phyloP scores from a whole-genome alignment of 805 yeast species.

The Lipomyces yamanashiensis region DNA sequence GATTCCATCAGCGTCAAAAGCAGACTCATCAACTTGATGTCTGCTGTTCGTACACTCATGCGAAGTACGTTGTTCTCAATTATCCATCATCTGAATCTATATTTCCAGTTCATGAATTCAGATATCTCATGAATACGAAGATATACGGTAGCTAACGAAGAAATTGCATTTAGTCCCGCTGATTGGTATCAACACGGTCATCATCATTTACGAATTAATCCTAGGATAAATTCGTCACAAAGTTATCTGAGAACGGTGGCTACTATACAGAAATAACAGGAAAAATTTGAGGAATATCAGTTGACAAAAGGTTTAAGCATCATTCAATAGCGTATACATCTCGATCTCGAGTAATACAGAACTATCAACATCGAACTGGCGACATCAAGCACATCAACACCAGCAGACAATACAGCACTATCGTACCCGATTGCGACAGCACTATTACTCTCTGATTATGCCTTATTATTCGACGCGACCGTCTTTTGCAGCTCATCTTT shows the following conservation, averaged over 20 bases:
- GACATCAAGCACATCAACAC: no score
- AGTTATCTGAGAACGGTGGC: neutral
- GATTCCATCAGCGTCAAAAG: slow-evolving; percentile 56
- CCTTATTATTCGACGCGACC: neutral
- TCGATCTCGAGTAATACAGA: no score
- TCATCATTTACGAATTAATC: slow-evolving; percentile 70
- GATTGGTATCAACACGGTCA: slow-evolving; percentile 66
- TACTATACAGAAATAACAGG: neutral
- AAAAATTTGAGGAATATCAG: neutral
- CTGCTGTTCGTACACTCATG: slow-evolving; percentile 75
- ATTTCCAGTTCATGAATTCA: neutral
- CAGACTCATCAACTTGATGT: slow-evolving; percentile 65
- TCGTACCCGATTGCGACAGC: neutral
- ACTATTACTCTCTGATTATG: neutral
- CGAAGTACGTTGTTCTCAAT: slow-evolving; percentile 53
- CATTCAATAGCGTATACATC: no score
- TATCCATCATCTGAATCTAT: neutral
- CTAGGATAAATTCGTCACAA: slow-evolving; percentile 54
- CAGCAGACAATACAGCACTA: no score
- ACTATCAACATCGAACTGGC: no score
- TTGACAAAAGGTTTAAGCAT: no score
- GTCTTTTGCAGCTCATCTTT: no score
- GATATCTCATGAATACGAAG: neutral
- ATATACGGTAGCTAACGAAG: neutral
- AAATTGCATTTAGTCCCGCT: slow-evolving; percentile 58